Base-by-base conservation (phyloP, 306 rosid species). In the Gleditsia sinensis region DNA sequence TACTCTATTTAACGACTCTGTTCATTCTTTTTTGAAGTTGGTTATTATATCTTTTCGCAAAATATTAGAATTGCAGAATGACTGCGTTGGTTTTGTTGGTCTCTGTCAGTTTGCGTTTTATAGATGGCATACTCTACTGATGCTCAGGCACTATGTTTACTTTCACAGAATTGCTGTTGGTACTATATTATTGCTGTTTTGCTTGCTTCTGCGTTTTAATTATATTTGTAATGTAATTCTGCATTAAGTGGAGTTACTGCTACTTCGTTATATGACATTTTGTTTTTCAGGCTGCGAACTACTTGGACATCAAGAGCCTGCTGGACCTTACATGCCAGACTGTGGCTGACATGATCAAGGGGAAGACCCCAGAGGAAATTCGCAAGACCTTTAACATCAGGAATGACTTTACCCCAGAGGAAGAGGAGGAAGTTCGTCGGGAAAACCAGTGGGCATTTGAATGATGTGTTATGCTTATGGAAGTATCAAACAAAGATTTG, bases 391-490 rank as follows among this genome's bases (percentile, higher is more conserved):
- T 90, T 33, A 86, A 77, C 63, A 90, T 90, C 67, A 86, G 83
- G 83, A 86, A 90, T 53, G 96, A 88, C 62, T 88, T 88, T 64
- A 86, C 86, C 12, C 72, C 85, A 0, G 90, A 85, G 80, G 96
- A 91, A 69, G 93, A 88, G 76, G 90, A 88, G 59, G 90, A 91
- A 74, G 86, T 86, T 60, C 88, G 93, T 43, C 63, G 87, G 62
- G 96, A 86, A 82, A 90, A 88, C 60, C 93, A 88, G 55, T 90
- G 93, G 96, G 90, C 91, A 2, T 88, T 88, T 40, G 93, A 86
- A 54, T 84, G 73, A 86, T 34, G 19, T 67, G 13, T 56, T 28
- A 5, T 14, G 55, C 57, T 40, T 24, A 17, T 17, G 36, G 16
- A 24, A 25, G 11, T 6, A 3, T 6, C 51, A 36, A n/a, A 28